Conservation (phyloP, 2,329 filamentous ascomycete species). For the Colletotrichum cereale region DNA sequence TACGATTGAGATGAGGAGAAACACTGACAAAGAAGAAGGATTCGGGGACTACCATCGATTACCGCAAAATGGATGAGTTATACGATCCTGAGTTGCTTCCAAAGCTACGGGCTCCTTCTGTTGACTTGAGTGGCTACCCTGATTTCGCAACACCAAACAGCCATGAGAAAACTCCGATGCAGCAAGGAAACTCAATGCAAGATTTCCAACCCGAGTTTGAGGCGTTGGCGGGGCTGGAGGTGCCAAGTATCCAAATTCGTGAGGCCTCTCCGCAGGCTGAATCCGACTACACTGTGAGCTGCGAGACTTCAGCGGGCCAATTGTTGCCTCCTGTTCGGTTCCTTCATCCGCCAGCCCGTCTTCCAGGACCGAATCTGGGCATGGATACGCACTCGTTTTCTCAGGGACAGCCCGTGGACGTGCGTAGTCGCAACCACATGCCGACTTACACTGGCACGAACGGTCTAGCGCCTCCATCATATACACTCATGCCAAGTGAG, state of each 20-base stretch:
- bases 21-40: not conserved
- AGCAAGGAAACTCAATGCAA: not conserved
- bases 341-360: not conserved
- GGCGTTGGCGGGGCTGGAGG: not conserved
- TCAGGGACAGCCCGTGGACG: not conserved
- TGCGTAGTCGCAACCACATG: not conserved
- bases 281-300: not conserved
- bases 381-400: not conserved
- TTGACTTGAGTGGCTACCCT: not conserved
- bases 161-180: not conserved
- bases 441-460: not conserved
- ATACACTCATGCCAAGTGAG: not conserved
- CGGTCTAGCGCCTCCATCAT: not conserved
- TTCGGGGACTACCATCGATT: not conserved
- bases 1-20: not conserved
- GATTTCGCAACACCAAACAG: not conserved
- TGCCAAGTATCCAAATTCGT: not conserved
- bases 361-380: not conserved
- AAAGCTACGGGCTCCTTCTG: not conserved
- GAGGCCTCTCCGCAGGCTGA: not conserved
- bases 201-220: not conserved
- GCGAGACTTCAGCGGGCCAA: not conserved
- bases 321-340: not conserved
- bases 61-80: not conserved
- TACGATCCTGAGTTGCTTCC: not conserved